Evolutionary conservation across 805 yeast species (phyloP), one percentile per base, ranked within the genome.

Genomic region (Spencermartinsiella europaea): DNA sequence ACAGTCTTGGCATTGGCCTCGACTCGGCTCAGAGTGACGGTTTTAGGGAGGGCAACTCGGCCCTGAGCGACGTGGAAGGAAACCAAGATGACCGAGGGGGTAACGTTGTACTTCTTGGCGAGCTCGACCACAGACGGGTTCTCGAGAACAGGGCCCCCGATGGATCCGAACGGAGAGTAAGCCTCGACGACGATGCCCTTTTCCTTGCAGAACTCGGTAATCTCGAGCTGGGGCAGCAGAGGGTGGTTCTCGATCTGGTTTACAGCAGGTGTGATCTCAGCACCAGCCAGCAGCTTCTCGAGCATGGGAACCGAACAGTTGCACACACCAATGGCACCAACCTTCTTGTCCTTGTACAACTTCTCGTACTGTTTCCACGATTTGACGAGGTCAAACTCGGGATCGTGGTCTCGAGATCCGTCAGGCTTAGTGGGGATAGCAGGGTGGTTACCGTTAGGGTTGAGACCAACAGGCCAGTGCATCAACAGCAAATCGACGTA

Each of bases 201-300:
- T 28, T 65, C 60, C 45, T 71, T 66, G 63, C 80, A 72, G 64
- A 60, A 82, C 31, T 75, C 72, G 38, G 74, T 58, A 53, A 85
- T 69, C 53, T 80, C 79, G 5, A 64, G 68, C 63, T 85, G 90
- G 39, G 85, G 85, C 48, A 83, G 70, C 51, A 74, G 73, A 40
- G 90, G 88, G 64, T 86, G 95, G 34, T 79, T 66, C 69, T 87
- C 95, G 49, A 85, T 73, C 70, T 87, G 95, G 66, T 82, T 79
- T 36, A 73, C 78, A 10, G 77, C 88, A 4, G 95, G 95, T 27
- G 71, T 74, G 42, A 76, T 62, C 34, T 67, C 75, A 45, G 74
- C 75, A 38, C 67, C 68, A 8, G 65, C 65, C 37, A 83, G 68
- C 49, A 86, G 67, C 40, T 65, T 71, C 49, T 74, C 67, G 50